Evolutionary conservation across 345 rosid genomes (phyloP).

Genomic region (Leavenworthia alabamica): DNA sequence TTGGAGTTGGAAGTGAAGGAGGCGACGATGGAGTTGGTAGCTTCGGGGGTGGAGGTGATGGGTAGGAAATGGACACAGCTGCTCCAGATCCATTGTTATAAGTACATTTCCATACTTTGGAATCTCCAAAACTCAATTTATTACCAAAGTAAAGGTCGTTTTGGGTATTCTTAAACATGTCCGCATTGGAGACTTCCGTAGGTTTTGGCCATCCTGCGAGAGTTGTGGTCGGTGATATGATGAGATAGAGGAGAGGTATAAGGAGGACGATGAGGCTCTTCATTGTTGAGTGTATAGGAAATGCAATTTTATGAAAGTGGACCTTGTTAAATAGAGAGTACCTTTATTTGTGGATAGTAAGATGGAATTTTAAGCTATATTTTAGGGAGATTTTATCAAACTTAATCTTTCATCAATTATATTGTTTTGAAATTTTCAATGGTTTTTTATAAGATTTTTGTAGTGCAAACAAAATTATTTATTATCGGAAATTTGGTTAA

Average conservation of each 20-base stretch:
- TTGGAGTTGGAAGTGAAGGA: constrained; percentile 25
- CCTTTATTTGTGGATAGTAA: background rate
- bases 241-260: constrained; percentile 1
- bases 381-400: background rate
- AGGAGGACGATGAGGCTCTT: constrained; percentile 3
- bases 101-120: constrained; percentile 17
- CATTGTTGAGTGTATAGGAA: background rate
- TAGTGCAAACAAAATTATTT: too few species aligned
- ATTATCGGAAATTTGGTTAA: too few species aligned
- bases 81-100: constrained; percentile 23
- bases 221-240: constrained; percentile 2
- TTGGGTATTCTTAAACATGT: background rate
- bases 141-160: background rate
- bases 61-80: constrained; percentile 16
- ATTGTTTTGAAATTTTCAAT: constrained; percentile 8
- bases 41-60: constrained; percentile 23
- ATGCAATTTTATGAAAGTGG: background rate
- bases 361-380: background rate
- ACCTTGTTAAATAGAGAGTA: background rate
- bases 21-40: background rate
- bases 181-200: background rate
- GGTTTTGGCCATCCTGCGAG: constrained; percentile 23
- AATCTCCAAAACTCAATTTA: background rate
- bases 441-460: background rate
- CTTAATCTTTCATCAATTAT: background rate